Evolutionary conservation across 257 asterid species (phyloP).

Genomic region (Forsythia suspensa): DNA sequence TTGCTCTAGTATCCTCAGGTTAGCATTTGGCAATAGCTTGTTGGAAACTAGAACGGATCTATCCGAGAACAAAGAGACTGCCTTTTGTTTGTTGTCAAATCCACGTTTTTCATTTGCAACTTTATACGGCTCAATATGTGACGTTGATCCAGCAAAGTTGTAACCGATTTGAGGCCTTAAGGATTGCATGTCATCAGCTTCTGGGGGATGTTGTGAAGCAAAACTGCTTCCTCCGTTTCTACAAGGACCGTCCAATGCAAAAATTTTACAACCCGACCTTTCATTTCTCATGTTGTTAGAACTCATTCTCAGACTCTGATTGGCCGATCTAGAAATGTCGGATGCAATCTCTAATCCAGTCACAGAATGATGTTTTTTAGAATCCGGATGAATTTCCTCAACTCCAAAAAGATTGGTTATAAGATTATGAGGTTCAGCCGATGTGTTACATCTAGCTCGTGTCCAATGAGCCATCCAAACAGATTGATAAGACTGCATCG

Average conservation of each 20-base stretch:
- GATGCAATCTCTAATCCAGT: constrained; percentile 25
- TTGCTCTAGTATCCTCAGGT: constrained; percentile 25
- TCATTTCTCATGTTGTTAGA: constrained; percentile 28
- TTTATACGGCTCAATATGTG: constrained; percentile 25
- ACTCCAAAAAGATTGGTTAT: constrained; percentile 22
- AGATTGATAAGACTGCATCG: constrained; percentile 45
- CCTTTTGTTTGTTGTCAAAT: not conserved
- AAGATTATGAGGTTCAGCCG: constrained; percentile 16
- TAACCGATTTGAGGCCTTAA: constrained; percentile 11
- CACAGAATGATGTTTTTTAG: constrained; percentile 17
- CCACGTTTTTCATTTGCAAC: constrained; percentile 20
- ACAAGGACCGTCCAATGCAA: constrained; percentile 3
- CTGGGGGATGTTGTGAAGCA: constrained; percentile 9
- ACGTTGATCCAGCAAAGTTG: constrained; percentile 32
- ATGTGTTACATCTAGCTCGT: constrained; percentile 28
- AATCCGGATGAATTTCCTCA: constrained; percentile 21
- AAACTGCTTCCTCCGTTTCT: constrained; percentile 18
- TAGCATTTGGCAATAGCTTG: constrained; percentile 24
- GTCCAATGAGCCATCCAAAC: constrained; percentile 76
- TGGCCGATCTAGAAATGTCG: constrained; percentile 19
- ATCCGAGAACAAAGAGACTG: constrained; percentile 1
- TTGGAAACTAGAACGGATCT: constrained; percentile 26
- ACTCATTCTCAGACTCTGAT: constrained; percentile 22
- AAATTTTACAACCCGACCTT: constrained; percentile 3
- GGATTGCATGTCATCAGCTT: constrained; percentile 19